Conservation (phyloP, 208 protist species). For the Acanthamoeba royreba region DNA sequence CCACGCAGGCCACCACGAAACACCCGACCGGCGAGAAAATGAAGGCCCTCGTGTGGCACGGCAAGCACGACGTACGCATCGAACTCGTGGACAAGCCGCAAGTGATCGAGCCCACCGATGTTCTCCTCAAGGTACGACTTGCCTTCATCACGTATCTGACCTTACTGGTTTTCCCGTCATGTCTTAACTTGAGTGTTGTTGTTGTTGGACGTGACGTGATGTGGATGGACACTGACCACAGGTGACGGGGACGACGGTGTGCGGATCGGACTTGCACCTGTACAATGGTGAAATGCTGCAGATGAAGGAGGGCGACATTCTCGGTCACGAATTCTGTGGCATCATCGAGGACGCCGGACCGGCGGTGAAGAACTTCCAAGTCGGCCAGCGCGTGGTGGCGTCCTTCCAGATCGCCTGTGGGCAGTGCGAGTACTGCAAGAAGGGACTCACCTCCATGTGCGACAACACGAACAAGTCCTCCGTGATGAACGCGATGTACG, state of each 20-base stretch:
- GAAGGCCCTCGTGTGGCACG: slow-evolving; percentile 47
- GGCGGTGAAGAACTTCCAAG: slow-evolving; percentile 56
- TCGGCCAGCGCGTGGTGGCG: slow-evolving; percentile 53
- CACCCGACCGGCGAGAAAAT: slow-evolving; percentile 19
- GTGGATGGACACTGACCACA: neutral
- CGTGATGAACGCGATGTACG: slow-evolving; percentile 63
- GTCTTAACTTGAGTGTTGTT: no score
- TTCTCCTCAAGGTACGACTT: slow-evolving; percentile 4
- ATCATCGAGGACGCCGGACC: slow-evolving; percentile 45
- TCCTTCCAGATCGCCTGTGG: slow-evolving; percentile 54
- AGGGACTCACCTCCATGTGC: slow-evolving; percentile 23
- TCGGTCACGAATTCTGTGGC: slow-evolving; percentile 63
- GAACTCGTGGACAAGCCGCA: slow-evolving; percentile 12
- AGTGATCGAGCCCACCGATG: slow-evolving; percentile 54
- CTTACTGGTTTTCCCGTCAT: neutral
- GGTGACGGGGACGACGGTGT: slow-evolving; percentile 59
- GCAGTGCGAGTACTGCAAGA: slow-evolving; percentile 66
- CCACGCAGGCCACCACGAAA: neutral
- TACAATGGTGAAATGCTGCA: slow-evolving; percentile 55
- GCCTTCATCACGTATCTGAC: neutral
- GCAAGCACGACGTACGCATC: slow-evolving; percentile 33
- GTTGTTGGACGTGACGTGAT: no score
- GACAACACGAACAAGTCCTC: slow-evolving; percentile 52
- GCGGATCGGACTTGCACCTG: slow-evolving; percentile 68
- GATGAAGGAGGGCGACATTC: slow-evolving; percentile 65